Percentiles rank a stretch among this genome's conserved stretches.
These are phyloP conservation scores for Rhynchospora breviuscula DNA, from an alignment of 176 grass and related monocot species.

Conservation along the genomic window DNA sequence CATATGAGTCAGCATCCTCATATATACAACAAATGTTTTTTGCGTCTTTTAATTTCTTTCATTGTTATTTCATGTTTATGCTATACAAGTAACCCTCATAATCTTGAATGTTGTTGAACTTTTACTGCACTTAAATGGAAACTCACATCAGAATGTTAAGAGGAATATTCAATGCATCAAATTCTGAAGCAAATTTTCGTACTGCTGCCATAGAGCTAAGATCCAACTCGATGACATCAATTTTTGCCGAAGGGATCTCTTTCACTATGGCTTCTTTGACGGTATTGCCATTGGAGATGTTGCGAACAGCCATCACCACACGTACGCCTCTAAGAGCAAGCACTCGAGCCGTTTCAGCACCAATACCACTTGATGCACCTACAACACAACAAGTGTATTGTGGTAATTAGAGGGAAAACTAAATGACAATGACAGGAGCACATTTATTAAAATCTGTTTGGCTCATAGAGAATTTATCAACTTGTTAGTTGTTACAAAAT, in stretches of 20 bases:
- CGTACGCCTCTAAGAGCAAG: slow-evolving; percentile 52
- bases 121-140: not conserved
- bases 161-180: slow-evolving; percentile 38
- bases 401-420: not conserved
- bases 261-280: slow-evolving; percentile 39
- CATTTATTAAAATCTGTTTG: not conserved
- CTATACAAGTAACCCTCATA: not conserved
- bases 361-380: slow-evolving; percentile 73
- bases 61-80: not conserved
- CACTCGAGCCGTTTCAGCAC: slow-evolving; percentile 48
- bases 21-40: slow-evolving; percentile 11
- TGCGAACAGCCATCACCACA: slow-evolving; percentile 53
- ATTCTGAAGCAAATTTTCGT: slow-evolving; percentile 39
- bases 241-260: slow-evolving; percentile 13
- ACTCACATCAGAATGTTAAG: slow-evolving; percentile 67
- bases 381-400: not conserved
- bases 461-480: not conserved
- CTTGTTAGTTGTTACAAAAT: not conserved
- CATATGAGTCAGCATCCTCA: not conserved
- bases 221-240: slow-evolving; percentile 65
- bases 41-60: slow-evolving; percentile 17
- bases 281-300: slow-evolving; percentile 30
- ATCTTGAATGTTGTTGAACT: not conserved
- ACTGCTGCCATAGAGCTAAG: slow-evolving; percentile 62
- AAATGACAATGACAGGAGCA: not conserved